Evolutionary conservation across 2,329 filamentous ascomycete genomes (phyloP).

Genomic region (Penicillium sp.): DNA sequence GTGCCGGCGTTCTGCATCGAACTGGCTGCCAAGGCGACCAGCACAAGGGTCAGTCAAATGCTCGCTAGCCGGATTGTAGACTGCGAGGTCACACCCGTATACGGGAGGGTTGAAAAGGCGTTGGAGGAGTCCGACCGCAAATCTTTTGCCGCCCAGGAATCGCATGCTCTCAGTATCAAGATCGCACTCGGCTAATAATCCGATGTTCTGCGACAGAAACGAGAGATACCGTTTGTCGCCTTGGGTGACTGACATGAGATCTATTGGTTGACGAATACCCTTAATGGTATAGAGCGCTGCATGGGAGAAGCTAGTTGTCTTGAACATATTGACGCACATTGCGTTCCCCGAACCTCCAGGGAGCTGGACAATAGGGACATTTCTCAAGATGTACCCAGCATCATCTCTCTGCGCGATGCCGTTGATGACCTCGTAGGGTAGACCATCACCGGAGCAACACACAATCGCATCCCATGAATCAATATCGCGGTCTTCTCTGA

Average conservation of each 20-base stretch:
- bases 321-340: background rate
- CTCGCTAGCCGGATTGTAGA: background rate
- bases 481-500: background rate
- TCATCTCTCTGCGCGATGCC: background rate
- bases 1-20: background rate
- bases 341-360: background rate
- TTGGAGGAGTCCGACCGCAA: background rate
- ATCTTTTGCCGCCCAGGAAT: background rate
- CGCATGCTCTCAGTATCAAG: conserved; percentile 10
- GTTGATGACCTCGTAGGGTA: background rate
- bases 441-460: background rate
- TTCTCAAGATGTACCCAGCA: background rate
- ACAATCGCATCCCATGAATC: background rate
- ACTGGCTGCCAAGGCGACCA: background rate
- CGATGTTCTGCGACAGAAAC: conserved; percentile 1
- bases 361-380: background rate
- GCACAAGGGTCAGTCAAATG: background rate
- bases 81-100: background rate
- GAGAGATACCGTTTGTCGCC: background rate
- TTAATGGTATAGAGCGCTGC: background rate
- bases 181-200: conserved; percentile 2
- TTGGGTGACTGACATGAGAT: background rate
- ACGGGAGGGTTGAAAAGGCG: background rate
- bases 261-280: background rate
- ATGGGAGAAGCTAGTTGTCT: background rate